Conservation (phyloP, 805 yeast species). For the Lipomyces starkeyi region DNA sequence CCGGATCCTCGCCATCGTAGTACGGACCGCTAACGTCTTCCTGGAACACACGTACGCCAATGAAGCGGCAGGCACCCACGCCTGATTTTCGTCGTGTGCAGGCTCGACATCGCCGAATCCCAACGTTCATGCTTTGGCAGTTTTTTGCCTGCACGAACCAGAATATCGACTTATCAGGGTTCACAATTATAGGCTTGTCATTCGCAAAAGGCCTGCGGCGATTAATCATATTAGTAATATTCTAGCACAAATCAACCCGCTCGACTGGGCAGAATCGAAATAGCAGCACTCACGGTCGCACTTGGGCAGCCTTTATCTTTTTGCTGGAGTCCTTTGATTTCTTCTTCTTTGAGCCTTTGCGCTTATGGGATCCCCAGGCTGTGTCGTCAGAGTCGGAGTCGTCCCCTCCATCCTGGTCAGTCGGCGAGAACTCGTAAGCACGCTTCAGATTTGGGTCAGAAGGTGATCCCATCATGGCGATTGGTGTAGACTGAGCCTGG, state of each 20-base stretch:
- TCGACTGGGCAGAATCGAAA: not conserved
- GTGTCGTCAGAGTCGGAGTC: constrained; percentile 13
- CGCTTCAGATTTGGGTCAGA: constrained; percentile 8
- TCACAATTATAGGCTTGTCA: constrained; percentile 30
- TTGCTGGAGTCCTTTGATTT: constrained; percentile 7
- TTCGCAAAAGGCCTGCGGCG: constrained; percentile 18
- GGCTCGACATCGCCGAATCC: constrained; percentile 33
- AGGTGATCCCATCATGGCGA: not conserved
- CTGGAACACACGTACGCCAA: constrained; percentile 31
- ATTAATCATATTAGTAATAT: not conserved
- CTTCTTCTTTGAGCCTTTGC: constrained; percentile 6
- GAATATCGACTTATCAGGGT: constrained; percentile 23
- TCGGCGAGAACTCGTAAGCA: constrained; percentile 6
- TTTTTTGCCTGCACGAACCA: constrained; percentile 32
- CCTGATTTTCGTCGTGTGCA: constrained; percentile 37
- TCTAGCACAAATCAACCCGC: not conserved
- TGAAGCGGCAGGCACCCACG: constrained; percentile 37
- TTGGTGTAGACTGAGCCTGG: not conserved
- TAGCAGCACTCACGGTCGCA: constrained; percentile 14
- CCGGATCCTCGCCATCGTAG: constrained; percentile 30
- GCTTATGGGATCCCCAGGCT: not conserved
- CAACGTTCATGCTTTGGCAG: constrained; percentile 30
- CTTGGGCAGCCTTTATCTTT: constrained; percentile 8
- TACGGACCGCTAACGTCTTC: constrained; percentile 27
- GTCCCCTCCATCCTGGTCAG: constrained; percentile 15